These are phyloP conservation scores for Stagonosporopsis vannaccii DNA, from an alignment of 2,329 filamentous ascomycete genomes.

Conservation along the genomic window DNA sequence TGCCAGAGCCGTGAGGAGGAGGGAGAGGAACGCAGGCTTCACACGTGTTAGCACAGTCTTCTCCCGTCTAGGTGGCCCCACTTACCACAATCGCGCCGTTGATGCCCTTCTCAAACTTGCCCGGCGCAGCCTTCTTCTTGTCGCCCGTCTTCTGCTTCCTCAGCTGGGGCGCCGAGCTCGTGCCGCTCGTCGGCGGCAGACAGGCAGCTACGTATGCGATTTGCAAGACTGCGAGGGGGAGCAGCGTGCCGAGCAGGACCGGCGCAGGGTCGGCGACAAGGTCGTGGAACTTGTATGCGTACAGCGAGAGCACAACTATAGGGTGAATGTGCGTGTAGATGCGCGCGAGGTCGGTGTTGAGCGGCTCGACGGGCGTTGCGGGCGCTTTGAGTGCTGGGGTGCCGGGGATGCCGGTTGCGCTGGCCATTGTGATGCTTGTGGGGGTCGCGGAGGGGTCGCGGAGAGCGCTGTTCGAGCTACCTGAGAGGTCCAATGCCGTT, in stretches of 20 bases:
- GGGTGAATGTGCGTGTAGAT: constrained; percentile 73
- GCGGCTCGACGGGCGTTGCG: constrained; percentile 55
- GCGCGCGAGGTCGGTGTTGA: constrained; percentile 57
- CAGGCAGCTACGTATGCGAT: constrained; percentile 65
- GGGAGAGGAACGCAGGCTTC: constrained; percentile 74
- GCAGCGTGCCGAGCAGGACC: constrained; percentile 67
- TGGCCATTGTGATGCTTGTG: constrained; percentile 31
- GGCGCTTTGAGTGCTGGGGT: constrained; percentile 30
- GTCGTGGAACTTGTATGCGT: constrained; percentile 68
- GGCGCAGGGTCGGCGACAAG: constrained; percentile 75
- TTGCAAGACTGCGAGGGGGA: constrained; percentile 71
- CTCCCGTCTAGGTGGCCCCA: constrained; percentile 1
- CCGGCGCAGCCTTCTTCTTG: constrained; percentile 40
- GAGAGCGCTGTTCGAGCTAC: neutral
- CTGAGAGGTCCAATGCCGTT: neutral
- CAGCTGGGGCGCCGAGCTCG: constrained; percentile 29
- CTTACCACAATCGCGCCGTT: constrained; percentile 53
- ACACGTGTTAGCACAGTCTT: constrained; percentile 9
- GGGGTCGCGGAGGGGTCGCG: neutral
- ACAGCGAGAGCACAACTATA: constrained; percentile 68
- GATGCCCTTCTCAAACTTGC: constrained; percentile 34
- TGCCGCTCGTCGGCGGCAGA: constrained; percentile 61
- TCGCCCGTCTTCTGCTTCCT: constrained; percentile 63
- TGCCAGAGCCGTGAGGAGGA: constrained; percentile 64
- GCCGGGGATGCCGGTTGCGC: constrained; percentile 34